phyloP scores from a whole-genome alignment of 1,284 basidiomycete species.

The Caloboletus inedulis region DNA sequence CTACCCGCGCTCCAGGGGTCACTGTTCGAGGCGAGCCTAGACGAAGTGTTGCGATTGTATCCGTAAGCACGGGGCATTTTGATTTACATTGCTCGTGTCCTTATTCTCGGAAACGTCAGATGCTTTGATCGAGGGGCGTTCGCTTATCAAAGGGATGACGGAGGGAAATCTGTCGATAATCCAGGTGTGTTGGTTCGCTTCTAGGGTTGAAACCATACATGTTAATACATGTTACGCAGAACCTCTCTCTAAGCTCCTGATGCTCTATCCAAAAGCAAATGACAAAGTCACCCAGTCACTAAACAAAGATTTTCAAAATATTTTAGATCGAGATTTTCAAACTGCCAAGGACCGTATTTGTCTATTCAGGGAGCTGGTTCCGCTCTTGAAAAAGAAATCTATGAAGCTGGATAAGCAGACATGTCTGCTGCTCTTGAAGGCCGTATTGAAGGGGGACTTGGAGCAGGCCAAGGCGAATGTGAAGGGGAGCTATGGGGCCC shows the following conservation, averaged over 20 bases:
- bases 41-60: constrained; percentile 20
- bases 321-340: constrained; percentile 8
- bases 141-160: not conserved
- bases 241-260: constrained; percentile 8
- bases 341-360: constrained; percentile 25
- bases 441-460: constrained; percentile 7
- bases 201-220: not conserved
- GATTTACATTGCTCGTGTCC: not conserved
- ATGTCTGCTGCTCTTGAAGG: constrained; percentile 11
- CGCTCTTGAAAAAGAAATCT: not conserved
- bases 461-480: constrained; percentile 3
- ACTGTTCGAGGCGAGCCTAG: constrained; percentile 25
- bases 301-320: not conserved
- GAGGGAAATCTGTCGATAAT: not conserved
- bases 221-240: constrained; percentile 10
- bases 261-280: constrained; percentile 19
- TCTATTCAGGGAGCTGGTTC: constrained; percentile 17
- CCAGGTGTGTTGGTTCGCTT: constrained; percentile 10
- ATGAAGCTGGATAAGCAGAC: constrained; percentile 5
- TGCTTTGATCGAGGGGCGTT: constrained; percentile 18
- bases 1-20: constrained; percentile 5
- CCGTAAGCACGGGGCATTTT: constrained; percentile 22
- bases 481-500: not conserved
- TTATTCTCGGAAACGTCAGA: constrained; percentile 5
- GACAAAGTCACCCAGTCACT: constrained; percentile 7